Evolutionary conservation across 495 filamentous ascomycete species (phyloP).

Genomic region (Aspergillus nanangensis): DNA sequence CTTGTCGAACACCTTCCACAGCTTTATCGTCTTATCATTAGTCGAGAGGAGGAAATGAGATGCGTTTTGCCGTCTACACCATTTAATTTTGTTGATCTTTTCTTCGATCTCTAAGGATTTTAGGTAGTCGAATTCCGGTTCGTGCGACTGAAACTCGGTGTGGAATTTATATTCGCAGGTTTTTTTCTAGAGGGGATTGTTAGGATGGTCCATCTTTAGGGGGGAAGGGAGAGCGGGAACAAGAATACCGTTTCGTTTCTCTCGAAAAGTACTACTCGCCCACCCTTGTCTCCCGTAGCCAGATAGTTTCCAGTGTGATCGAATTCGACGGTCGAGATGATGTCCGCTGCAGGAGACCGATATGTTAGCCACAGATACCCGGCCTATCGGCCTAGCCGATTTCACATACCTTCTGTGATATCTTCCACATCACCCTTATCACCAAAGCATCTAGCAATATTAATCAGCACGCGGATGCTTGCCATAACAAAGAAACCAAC

Average conservation of each 20-base stretch:
- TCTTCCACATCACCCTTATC: constrained; percentile 99
- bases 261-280: constrained; percentile 93
- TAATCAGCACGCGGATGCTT: constrained; percentile 7
- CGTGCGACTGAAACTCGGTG: constrained; percentile 98
- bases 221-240: constrained; percentile 3
- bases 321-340: constrained; percentile 99
- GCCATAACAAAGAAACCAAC: too few relatives aligned
- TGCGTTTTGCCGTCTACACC: constrained; percentile 96
- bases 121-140: constrained; percentile 98
- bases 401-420: constrained; percentile 88
- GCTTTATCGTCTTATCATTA: constrained; percentile 99
- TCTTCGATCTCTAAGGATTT: constrained; percentile 99
- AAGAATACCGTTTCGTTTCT: constrained; percentile 83
- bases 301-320: constrained; percentile 98
- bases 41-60: constrained; percentile 98
- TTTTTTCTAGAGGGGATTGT: constrained; percentile 78
- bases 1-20: constrained; percentile 99
- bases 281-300: constrained; percentile 96
- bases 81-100: constrained; percentile 99
- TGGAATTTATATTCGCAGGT: constrained; percentile 99
- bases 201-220: constrained; percentile 11
- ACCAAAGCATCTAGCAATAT: constrained; percentile 80
- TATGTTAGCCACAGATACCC: constrained; percentile 5
- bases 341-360: constrained; percentile 66
- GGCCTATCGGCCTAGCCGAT: too few relatives aligned